Base-by-base conservation (phyloP, 2,329 filamentous ascomycete genomes). In the Fusarium brachygibbosum region DNA sequence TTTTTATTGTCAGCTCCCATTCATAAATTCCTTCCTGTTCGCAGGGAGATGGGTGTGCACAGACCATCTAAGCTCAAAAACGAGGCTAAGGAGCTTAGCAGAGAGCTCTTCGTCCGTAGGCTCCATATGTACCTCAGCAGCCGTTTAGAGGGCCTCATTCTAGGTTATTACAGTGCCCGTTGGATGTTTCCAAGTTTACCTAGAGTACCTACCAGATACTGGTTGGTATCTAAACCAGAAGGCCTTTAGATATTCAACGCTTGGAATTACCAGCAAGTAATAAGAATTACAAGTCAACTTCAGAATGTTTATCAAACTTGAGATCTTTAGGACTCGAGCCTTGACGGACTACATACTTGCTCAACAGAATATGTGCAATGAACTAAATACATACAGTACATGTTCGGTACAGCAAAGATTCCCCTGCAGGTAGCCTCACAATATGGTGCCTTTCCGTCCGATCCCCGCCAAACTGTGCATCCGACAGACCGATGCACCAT, bases 11-110 rank as follows among this genome's bases (percentile, higher is more conserved):
- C 38, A 29, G 13, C 10, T 11, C 31, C 51, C 3, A 13, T 52
- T 21, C 50, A 42, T 32, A 31, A 55, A 55, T 48, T 48, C 31
- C 23, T 41, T 57, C 58, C 45, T 69, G 71, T 74, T 74, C 66
- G 54, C 68, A 71, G 71, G 69, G 69, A 60, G 68, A 74, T 70
- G 68, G 63, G 65, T 56, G 65, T 51, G 72, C 72, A 74, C 71
- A 62, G 71, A 44, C 71, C 72, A 73, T 11, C 8, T 1, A 16
- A 62, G 50, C 58, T 63, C 50, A 46, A 37, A 51, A 34, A 49
- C 9, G 28, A 53, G 50, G 35, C 40, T 31, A 23, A 32, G 40
- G 40, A 54, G 40, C 51, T 40, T 48, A 34, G 32, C n/a, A 46
- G 28, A 46, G 28, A 64, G 61, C 58, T 64, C 32, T 53, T 23